phyloP scores from a whole-genome alignment of 768 basidiomycete genomes.

The Termitomyces sp. region DNA sequence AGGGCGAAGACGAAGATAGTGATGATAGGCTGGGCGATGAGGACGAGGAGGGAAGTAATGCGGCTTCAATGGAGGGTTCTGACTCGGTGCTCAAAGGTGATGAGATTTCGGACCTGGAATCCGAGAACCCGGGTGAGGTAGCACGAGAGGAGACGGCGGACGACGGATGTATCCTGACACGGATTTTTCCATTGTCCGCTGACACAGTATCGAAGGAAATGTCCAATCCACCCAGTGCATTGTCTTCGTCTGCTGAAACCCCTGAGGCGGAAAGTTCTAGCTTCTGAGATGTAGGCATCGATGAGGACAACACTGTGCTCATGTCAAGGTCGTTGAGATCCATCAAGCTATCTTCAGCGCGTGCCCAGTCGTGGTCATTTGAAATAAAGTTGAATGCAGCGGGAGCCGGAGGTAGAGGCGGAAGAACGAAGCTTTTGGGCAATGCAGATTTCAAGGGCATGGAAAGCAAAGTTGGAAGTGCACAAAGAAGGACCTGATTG shows the following conservation, averaged over 20 bases:
- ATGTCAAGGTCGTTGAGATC: conserved; percentile 40
- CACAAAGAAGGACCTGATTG: conserved; percentile 70
- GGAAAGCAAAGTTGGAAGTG: conserved; percentile 69
- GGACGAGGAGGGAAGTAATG: conserved; percentile 22
- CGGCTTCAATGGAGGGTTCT: conserved; percentile 16
- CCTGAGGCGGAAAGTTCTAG: conserved; percentile 58
- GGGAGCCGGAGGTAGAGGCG: conserved; percentile 36
- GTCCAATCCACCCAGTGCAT: conserved; percentile 52
- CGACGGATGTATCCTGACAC: conserved; percentile 65
- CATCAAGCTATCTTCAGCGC: conserved; percentile 36
- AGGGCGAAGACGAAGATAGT: conserved; percentile 23
- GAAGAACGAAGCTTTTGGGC: conserved; percentile 52
- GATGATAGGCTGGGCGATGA: conserved; percentile 8
- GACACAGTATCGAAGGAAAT: conserved; percentile 70
- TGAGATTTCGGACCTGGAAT: conserved; percentile 19
- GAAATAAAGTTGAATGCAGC: conserved; percentile 41
- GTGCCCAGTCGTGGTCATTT: conserved; percentile 54
- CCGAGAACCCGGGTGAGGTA: conserved; percentile 26
- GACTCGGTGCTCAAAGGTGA: conserved; percentile 23
- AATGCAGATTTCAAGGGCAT: conserved; percentile 53
- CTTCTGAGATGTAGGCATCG: conserved; percentile 35
- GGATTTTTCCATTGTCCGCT: conserved; percentile 64
- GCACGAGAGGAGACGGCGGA: conserved; percentile 40
- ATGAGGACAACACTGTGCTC: conserved; percentile 23
- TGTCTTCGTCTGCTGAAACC: conserved; percentile 31